phyloP scores from a whole-genome alignment of 148 eudicot species.

The Chenopodium suecicum region DNA sequence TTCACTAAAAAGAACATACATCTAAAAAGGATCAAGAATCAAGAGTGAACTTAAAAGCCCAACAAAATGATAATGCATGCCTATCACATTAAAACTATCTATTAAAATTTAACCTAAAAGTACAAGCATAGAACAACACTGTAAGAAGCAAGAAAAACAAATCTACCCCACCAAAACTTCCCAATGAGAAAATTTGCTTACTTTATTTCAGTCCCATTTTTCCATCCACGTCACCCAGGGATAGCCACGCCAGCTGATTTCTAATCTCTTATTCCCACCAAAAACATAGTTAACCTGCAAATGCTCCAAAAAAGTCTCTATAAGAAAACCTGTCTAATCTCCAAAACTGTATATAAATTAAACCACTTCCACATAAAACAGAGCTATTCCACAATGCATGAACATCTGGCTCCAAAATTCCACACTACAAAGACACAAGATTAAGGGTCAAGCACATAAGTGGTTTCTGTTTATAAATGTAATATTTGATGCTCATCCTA shows the following conservation, averaged over 20 bases:
- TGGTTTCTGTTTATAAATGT: not conserved
- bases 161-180: not conserved
- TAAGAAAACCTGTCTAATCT: not conserved
- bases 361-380: not conserved
- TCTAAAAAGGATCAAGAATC: not conserved
- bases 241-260: not conserved
- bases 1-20: not conserved
- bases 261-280: not conserved
- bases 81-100: no score
- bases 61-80: not conserved
- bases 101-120: not conserved
- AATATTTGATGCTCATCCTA: not conserved
- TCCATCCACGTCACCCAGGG: not conserved
- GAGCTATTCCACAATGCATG: not conserved
- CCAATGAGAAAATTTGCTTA: not conserved
- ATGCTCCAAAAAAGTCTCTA: not conserved
- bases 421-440: not conserved
- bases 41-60: not conserved
- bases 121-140: not conserved
- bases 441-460: not conserved
- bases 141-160: not conserved
- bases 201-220: not conserved
- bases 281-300: not conserved
- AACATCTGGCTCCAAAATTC: not conserved
- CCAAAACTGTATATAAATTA: not conserved